A percentile compares a stretch with the other conserved stretches of the same genome.
Evolutionary conservation across 805 yeast species (phyloP).

Genomic region (Lachancea fermentati): DNA sequence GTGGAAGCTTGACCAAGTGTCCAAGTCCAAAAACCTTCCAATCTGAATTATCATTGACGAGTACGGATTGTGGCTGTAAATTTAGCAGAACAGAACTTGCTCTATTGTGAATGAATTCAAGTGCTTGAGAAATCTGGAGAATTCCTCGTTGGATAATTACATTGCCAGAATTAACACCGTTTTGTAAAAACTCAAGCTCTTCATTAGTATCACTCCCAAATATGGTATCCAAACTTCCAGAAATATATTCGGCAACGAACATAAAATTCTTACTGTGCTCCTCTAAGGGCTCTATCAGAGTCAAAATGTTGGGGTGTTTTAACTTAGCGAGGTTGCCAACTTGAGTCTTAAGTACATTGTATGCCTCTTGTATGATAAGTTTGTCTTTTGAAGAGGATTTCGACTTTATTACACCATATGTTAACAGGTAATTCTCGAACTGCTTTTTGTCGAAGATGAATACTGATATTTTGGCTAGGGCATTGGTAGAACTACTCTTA

Average conservation of each 20-base stretch:
- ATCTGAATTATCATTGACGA: conserved; percentile 79
- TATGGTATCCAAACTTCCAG: conserved; percentile 45
- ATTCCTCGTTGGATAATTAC: conserved; percentile 76
- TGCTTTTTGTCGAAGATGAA: conserved; percentile 81
- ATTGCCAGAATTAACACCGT: conserved; percentile 38
- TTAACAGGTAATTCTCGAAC: conserved; percentile 50
- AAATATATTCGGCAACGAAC: conserved; percentile 81
- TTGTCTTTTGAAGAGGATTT: conserved; percentile 38
- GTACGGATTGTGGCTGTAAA: conserved; percentile 69
- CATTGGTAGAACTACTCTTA: conserved; percentile 42
- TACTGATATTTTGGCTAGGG: conserved; percentile 56
- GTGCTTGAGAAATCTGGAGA: conserved; percentile 67
- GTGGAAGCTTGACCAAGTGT: conserved; percentile 39
- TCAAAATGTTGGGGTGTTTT: conserved; percentile 83
- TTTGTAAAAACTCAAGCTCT: conserved; percentile 25
- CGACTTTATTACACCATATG: conserved; percentile 45
- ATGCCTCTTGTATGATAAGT: conserved; percentile 51
- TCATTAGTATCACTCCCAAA: conserved; percentile 28
- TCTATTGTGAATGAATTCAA: conserved; percentile 75
- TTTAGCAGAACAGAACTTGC: conserved; percentile 74
- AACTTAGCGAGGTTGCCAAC: conserved; percentile 69
- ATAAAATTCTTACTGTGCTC: conserved; percentile 71
- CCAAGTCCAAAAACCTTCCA: conserved; percentile 88
- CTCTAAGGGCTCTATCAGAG: conserved; percentile 83
- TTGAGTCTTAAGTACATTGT: conserved; percentile 59